These are phyloP conservation scores for Candida broadrunensis DNA, from an alignment of 805 yeast species.

Conservation along the genomic window DNA sequence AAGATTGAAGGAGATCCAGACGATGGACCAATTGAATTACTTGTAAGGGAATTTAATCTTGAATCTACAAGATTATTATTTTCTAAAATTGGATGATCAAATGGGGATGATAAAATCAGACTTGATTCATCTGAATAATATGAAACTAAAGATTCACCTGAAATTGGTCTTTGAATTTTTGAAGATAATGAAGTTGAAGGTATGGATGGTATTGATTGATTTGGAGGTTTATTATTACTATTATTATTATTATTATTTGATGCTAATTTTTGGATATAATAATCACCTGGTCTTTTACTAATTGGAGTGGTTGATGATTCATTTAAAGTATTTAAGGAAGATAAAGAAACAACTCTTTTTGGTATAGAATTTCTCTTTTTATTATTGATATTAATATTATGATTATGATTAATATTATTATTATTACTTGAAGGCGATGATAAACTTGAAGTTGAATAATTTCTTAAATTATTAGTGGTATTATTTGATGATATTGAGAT, in stretches of 20 bases:
- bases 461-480: not conserved
- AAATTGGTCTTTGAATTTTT: constrained; percentile 19
- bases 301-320: constrained; percentile 2
- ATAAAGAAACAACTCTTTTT: constrained; percentile 25
- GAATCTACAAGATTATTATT: constrained; percentile 18
- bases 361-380: constrained; percentile 8
- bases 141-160: constrained; percentile 32
- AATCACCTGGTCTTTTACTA: constrained; percentile 38
- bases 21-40: constrained; percentile 18
- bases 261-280: constrained; percentile 31
- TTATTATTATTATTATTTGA: constrained; percentile 15
- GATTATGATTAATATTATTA: not conserved
- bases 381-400: not conserved
- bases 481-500: not conserved
- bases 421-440: not conserved
- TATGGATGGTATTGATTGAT: not conserved
- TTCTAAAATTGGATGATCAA: constrained; percentile 19
- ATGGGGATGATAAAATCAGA: constrained; percentile 30
- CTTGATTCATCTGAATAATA: constrained; percentile 33
- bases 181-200: not conserved
- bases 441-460: not conserved
- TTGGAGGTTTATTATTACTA: constrained; percentile 9
- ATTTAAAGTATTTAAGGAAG: constrained; percentile 17
- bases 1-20: constrained; percentile 14
- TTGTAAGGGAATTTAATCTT: constrained; percentile 36